Evolutionary conservation across 2,329 filamentous ascomycete species (phyloP).

Genomic region (Aphanoascus verrucosus): DNA sequence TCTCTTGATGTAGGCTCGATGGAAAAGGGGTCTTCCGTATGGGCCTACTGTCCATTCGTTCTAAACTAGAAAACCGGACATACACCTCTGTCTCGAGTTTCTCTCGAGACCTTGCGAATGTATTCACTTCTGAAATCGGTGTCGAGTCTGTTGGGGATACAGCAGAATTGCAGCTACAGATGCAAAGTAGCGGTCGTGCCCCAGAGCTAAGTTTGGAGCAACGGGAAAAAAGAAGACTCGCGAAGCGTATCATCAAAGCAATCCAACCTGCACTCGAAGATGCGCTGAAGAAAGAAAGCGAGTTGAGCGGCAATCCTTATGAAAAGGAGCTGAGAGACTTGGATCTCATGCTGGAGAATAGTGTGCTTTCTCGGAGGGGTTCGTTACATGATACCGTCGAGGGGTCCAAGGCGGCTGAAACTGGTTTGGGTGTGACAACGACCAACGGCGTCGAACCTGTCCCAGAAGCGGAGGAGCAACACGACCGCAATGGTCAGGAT

Average conservation of each 20-base stretch:
- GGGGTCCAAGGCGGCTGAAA: not conserved
- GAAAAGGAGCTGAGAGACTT: slow-evolving; percentile 63
- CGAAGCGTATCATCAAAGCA: slow-evolving; percentile 76
- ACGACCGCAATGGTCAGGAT: not conserved
- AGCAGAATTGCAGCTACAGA: slow-evolving; percentile 34
- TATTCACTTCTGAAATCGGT: slow-evolving; percentile 46
- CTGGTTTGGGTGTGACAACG: not conserved
- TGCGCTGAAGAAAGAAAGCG: slow-evolving; percentile 69
- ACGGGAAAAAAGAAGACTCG: slow-evolving; percentile 71
- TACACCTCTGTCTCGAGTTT: slow-evolving; percentile 54
- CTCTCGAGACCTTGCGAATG: slow-evolving; percentile 46
- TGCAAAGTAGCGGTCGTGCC: slow-evolving; percentile 40
- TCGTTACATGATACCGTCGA: slow-evolving; percentile 6
- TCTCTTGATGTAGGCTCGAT: slow-evolving; percentile 34
- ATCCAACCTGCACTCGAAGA: slow-evolving; percentile 68
- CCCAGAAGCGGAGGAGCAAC: not conserved
- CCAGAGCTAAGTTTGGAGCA: slow-evolving; percentile 49
- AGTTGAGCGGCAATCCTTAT: slow-evolving; percentile 59
- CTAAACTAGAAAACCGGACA: slow-evolving; percentile 44
- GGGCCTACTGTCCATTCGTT: slow-evolving; percentile 43
- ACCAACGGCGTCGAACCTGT: not conserved
- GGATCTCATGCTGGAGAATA: slow-evolving; percentile 59
- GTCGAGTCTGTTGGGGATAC: slow-evolving; percentile 39
- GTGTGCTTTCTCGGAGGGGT: slow-evolving; percentile 45
- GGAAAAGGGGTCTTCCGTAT: slow-evolving; percentile 45